Percentiles rank a stretch among this genome's conserved stretches.
These are phyloP conservation scores for Coniochaeta sp. DNA, from an alignment of 2,329 filamentous ascomycete species.

Conservation along the genomic window DNA sequence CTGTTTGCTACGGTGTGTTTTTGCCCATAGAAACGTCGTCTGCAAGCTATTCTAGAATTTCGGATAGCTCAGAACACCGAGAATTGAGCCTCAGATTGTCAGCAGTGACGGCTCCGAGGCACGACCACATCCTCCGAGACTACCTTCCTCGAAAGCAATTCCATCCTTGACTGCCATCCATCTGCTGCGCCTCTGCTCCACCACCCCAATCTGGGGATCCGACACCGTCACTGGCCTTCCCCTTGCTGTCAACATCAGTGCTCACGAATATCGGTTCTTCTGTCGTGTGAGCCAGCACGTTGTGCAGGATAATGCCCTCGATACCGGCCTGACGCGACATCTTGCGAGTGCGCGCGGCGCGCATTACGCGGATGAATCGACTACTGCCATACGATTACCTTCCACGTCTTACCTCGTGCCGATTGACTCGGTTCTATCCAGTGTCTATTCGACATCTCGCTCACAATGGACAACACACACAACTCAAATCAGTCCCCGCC, in stretches of 20 bases:
- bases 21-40: not conserved
- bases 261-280: not conserved
- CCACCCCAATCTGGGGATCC: not conserved
- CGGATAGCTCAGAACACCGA: not conserved
- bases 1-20: not conserved
- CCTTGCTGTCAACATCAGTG: not conserved
- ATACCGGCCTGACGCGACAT: not conserved
- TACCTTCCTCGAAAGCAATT: not conserved
- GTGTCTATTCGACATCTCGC: not conserved
- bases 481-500: conserved; percentile 27
- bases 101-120: too few relatives aligned
- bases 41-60: not conserved
- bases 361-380: not conserved
- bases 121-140: too few relatives aligned
- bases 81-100: too few relatives aligned
- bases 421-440: not conserved
- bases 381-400: not conserved
- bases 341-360: conserved; percentile 1
- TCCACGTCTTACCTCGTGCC: not conserved
- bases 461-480: conserved; percentile 14
- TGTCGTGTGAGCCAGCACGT: not conserved
- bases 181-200: conserved; percentile 1
- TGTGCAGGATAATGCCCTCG: conserved; percentile 2
- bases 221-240: not conserved
- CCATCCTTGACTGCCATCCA: not conserved